Evolutionary conservation across 1,284 basidiomycete species (phyloP).

Genomic region (Moniliella sp.): DNA sequence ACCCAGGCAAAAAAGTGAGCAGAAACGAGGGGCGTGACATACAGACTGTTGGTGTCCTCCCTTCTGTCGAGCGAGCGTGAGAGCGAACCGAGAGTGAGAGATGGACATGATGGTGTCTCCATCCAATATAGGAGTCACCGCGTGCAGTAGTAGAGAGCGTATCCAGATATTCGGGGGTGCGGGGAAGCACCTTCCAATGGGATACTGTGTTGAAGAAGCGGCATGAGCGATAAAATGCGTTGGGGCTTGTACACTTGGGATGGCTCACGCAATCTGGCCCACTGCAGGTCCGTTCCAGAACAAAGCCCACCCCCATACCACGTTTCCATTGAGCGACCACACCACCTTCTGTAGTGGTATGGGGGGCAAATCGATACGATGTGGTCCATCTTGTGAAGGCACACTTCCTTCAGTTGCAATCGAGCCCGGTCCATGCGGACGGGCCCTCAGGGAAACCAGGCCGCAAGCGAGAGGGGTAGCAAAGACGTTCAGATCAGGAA

Average conservation of each 20-base stretch:
- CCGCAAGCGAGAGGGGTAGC: too few relatives aligned
- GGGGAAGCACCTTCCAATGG: conserved; percentile 56
- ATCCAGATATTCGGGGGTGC: conserved; percentile 39
- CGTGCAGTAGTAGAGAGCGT: too few relatives aligned
- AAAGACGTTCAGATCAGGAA: conserved; percentile 9
- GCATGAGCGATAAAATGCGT: conserved; percentile 54
- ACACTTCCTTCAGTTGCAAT: too few relatives aligned
- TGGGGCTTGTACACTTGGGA: conserved; percentile 43
- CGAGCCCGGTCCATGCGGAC: too few relatives aligned
- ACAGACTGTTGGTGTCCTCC: conserved; percentile 46
- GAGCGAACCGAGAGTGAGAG: conserved; percentile 50
- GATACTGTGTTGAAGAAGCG: conserved; percentile 60
- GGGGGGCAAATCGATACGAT: too few relatives aligned
- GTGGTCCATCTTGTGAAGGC: too few relatives aligned
- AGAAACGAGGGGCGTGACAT: conserved; percentile 67
- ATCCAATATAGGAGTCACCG: conserved; percentile 61
- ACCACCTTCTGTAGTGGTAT: conserved; percentile 22
- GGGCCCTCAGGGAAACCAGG: too few relatives aligned
- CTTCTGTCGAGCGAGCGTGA: conserved; percentile 5
- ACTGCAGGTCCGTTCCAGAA: conserved; percentile 63
- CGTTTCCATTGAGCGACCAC: conserved; percentile 55
- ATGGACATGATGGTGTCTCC: conserved; percentile 84
- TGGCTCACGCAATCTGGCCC: conserved; percentile 42
- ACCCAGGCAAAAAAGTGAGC: conserved; percentile 86
- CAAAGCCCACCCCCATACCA: conserved; percentile 76